Evolutionary conservation across 2,329 filamentous ascomycete species (phyloP).

Genomic region (Fusarium sp.): DNA sequence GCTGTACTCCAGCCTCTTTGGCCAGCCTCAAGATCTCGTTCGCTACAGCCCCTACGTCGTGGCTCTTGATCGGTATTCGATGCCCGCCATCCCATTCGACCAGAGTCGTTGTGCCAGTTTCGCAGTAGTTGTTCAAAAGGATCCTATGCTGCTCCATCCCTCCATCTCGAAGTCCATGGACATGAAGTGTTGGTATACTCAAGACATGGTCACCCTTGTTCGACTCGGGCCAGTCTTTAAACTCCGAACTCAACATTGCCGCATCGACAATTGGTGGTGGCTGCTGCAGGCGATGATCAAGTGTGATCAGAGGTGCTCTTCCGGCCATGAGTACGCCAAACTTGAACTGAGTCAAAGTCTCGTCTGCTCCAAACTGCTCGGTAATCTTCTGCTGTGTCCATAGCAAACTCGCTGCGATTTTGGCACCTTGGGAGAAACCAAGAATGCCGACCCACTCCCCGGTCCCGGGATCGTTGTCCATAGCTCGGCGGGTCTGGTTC

Average conservation of each 20-base stretch:
- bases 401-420: constrained; percentile 68
- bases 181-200: constrained; percentile 51
- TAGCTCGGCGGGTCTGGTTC: constrained; percentile 55
- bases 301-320: constrained; percentile 47
- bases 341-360: constrained; percentile 44
- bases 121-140: constrained; percentile 70
- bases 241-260: constrained; percentile 37
- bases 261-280: constrained; percentile 55
- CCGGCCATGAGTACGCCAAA: constrained; percentile 54
- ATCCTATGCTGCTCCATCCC: constrained; percentile 64
- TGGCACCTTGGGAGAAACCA: constrained; percentile 76
- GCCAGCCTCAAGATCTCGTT: constrained; percentile 45
- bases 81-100: constrained; percentile 81
- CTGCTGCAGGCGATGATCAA: constrained; percentile 61
- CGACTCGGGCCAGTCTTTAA: constrained; percentile 58
- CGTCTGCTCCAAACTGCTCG: constrained; percentile 48
- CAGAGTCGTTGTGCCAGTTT: constrained; percentile 62
- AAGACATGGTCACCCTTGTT: constrained; percentile 54
- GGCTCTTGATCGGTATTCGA: constrained; percentile 74
- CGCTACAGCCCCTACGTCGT: constrained; percentile 66
- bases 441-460: constrained; percentile 70
- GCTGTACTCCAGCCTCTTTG: background rate
- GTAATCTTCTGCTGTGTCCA: constrained; percentile 69
- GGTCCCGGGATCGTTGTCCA: constrained; percentile 64
- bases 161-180: constrained; percentile 66